Percentiles rank a stretch among this genome's conserved stretches.
Conservation (phyloP, 345 rosid genomes). For the Linum trigynum region DNA sequence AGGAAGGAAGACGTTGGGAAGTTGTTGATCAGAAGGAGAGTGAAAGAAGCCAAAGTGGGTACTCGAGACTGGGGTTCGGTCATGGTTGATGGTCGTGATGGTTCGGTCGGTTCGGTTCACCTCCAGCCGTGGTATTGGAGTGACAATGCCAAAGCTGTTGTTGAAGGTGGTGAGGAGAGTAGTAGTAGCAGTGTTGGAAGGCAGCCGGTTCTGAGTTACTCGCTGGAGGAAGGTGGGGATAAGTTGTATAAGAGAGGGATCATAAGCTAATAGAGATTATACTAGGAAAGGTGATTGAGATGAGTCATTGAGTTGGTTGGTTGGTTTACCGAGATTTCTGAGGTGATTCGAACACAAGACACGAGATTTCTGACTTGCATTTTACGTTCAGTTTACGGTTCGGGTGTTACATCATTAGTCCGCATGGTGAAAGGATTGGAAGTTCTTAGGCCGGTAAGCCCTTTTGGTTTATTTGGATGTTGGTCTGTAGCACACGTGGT, state of each 20-base stretch:
- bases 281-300: background rate
- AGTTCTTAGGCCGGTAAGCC: no score
- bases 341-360: no score
- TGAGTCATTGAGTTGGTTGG: background rate
- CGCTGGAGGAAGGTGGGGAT: constrained; percentile 66
- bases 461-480: no score
- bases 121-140: constrained; percentile 72
- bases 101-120: constrained; percentile 26
- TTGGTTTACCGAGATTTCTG: background rate
- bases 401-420: no score
- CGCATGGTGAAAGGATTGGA: no score
- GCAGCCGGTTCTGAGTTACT: constrained; percentile 37
- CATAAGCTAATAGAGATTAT: constrained; percentile 23
- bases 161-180: constrained; percentile 19
- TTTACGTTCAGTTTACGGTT: no score
- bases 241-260: constrained; percentile 57
- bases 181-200: constrained; percentile 13
- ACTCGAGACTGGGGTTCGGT: constrained; percentile 82
- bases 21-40: constrained; percentile 49
- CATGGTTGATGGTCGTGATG: constrained; percentile 24
- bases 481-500: no score
- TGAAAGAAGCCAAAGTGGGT: constrained; percentile 59
- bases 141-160: constrained; percentile 32
- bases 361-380: no score
- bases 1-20: constrained; percentile 60